A percentile compares a stretch with the other conserved stretches of the same genome.
Evolutionary conservation across 1,284 basidiomycete species (phyloP).

Genomic region (Tylopilus sp.): DNA sequence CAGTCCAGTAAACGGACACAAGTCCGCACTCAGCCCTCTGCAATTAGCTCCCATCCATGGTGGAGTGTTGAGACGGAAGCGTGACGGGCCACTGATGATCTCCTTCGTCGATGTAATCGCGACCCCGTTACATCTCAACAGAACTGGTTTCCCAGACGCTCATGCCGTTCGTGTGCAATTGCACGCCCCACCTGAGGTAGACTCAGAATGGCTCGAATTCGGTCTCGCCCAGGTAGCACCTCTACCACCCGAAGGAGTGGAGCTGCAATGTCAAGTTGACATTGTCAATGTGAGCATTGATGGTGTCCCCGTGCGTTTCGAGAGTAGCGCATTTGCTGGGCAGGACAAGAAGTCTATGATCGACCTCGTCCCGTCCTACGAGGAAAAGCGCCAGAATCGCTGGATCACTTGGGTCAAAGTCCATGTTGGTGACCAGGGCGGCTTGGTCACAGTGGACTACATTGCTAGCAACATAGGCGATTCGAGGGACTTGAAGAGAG

Average conservation of each 20-base stretch:
- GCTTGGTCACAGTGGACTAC: constrained; percentile 59
- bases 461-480: constrained; percentile 40
- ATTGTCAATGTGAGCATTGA: constrained; percentile 58
- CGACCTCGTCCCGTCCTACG: constrained; percentile 42
- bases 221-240: constrained; percentile 50
- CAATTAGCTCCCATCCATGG: constrained; percentile 23
- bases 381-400: constrained; percentile 45
- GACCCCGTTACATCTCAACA: constrained; percentile 44
- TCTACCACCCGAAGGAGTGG: constrained; percentile 10
- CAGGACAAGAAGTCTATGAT: constrained; percentile 35
- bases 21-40: constrained; percentile 15
- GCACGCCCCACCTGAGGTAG: constrained; percentile 51
- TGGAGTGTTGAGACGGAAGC: constrained; percentile 33
- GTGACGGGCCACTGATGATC: constrained; percentile 58
- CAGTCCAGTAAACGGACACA: constrained; percentile 29
- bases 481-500: constrained; percentile 30
- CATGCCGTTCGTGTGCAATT: constrained; percentile 58
- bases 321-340: constrained; percentile 43
- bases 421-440: constrained; percentile 46
- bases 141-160: constrained; percentile 34
- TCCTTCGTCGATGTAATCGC: constrained; percentile 52
- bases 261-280: constrained; percentile 42
- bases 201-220: constrained; percentile 71
- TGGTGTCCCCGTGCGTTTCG: constrained; percentile 57
- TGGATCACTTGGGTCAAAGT: constrained; percentile 66